phyloP scores from a whole-genome alignment of 1,284 basidiomycete genomes.

The Takashimella tepidaria region DNA sequence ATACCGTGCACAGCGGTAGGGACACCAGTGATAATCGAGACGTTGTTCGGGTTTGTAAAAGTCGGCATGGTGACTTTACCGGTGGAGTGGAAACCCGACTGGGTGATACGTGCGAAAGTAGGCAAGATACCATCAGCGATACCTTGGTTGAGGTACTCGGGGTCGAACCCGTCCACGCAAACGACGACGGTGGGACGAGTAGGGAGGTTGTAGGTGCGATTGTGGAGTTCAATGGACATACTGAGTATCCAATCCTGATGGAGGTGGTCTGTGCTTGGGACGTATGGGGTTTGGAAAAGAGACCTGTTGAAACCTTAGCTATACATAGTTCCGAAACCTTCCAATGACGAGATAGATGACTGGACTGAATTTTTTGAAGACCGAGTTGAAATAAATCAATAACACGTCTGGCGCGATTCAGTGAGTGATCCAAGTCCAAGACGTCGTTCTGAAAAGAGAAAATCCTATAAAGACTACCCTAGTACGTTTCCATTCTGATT shows the following conservation, averaged over 20 bases:
- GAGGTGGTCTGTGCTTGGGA: background rate
- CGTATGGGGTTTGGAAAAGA: background rate
- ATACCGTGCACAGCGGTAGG: slow-evolving; percentile 6
- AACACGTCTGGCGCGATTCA: no score
- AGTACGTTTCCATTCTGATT: no score
- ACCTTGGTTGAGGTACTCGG: slow-evolving; percentile 7
- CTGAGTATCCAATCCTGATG: background rate
- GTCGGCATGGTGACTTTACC: slow-evolving; percentile 37
- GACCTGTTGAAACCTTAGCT: background rate
- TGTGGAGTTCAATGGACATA: background rate
- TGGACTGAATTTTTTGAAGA: background rate
- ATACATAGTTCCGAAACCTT: background rate
- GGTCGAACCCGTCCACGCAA: slow-evolving; percentile 2
- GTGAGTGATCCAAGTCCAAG: no score
- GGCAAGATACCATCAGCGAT: slow-evolving; percentile 7
- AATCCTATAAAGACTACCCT: no score
- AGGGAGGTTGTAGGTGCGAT: background rate
- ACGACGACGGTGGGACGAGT: background rate
- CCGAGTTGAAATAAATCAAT: no score
- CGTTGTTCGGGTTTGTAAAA: slow-evolving; percentile 51
- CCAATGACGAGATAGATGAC: background rate
- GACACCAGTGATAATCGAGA: slow-evolving; percentile 37
- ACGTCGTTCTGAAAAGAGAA: no score
- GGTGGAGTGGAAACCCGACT: background rate
- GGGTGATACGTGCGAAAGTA: slow-evolving; percentile 1